phyloP scores from a whole-genome alignment of 306 rosid genomes.

The Castanea crenata region DNA sequence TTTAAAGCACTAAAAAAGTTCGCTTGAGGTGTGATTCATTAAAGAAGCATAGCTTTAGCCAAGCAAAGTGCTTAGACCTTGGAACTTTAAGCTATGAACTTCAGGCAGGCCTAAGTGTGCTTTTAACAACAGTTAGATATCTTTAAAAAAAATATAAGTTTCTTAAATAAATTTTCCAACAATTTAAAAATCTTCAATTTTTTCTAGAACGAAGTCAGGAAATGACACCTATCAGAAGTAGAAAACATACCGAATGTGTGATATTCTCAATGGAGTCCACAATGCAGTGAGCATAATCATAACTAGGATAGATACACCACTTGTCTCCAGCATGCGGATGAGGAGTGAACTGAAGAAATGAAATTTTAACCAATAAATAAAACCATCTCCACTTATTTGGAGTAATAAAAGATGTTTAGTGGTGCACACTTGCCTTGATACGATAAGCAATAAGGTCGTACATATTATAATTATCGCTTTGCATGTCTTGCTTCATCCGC shows the following conservation, averaged over 20 bases:
- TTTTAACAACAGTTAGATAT: not conserved
- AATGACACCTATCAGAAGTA: conserved; percentile 5
- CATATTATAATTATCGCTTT: conserved; percentile 95
- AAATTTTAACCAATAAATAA: conserved; percentile 22
- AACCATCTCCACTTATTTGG: conserved; percentile 8
- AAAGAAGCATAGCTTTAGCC: no score
- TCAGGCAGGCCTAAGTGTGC: no score
- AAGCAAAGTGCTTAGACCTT: no score
- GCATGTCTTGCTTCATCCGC: conserved; percentile 99
- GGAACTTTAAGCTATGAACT: no score
- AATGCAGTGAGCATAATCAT: conserved; percentile 94
- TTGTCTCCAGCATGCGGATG: conserved; percentile 99
- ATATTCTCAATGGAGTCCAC: conserved; percentile 97
- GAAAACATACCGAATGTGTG: conserved; percentile 84
- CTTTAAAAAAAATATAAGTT: not conserved
- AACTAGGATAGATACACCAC: conserved; percentile 99
- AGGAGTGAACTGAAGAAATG: conserved; percentile 69
- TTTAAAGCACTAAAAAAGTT: no score
- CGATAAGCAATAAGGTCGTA: conserved; percentile 98
- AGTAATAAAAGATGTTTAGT: conserved; percentile 10
- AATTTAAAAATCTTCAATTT: not conserved
- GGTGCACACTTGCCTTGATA: conserved; percentile 59
- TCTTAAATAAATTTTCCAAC: not conserved
- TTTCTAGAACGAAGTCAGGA: not conserved
- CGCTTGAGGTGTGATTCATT: no score